A percentile compares a stretch with the other conserved stretches of the same genome.
Conservation (phyloP, 352 stramenopile species). For the Discostella stelligera region DNA sequence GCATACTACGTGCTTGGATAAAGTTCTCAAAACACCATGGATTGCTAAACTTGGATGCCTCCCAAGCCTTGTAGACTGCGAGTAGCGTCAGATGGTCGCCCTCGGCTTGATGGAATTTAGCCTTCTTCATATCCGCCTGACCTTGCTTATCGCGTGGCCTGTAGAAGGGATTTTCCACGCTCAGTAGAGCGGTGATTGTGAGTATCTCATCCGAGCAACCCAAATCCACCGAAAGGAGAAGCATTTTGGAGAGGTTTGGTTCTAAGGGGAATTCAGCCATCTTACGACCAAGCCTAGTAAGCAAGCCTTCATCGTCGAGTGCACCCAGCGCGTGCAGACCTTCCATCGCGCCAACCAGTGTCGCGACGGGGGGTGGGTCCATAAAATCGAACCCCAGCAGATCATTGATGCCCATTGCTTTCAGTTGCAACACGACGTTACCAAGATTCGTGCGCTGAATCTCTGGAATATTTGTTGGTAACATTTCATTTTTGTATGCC, state of each 20-base stretch:
- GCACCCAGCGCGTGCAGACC: slow-evolving; percentile 96
- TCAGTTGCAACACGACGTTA: slow-evolving; percentile 98
- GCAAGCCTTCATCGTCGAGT: slow-evolving; percentile 94
- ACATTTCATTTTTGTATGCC: slow-evolving; percentile 96
- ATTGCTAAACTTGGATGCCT: slow-evolving; percentile 95
- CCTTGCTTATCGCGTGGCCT: slow-evolving; percentile 97
- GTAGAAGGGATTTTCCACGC: slow-evolving; percentile 98
- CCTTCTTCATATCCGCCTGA: slow-evolving; percentile 98
- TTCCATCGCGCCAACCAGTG: slow-evolving; percentile 95
- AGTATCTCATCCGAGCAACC: slow-evolving; percentile 98
- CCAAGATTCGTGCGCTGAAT: slow-evolving; percentile 98
- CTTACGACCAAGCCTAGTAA: slow-evolving; percentile 94
- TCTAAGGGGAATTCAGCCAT: slow-evolving; percentile 99
- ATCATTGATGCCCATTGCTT: slow-evolving; percentile 99
- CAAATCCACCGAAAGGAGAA: slow-evolving; percentile 96
- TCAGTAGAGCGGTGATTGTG: slow-evolving; percentile 98
- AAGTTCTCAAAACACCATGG: slow-evolving; percentile 99
- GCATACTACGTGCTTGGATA: slow-evolving; percentile 95
- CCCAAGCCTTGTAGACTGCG: slow-evolving; percentile 97
- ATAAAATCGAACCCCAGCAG: slow-evolving; percentile 99
- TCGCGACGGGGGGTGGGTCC: slow-evolving; percentile 96
- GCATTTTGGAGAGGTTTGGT: slow-evolving; percentile 97
- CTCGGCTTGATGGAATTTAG: slow-evolving; percentile 98
- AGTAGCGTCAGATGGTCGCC: slow-evolving; percentile 98
- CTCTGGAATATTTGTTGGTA: slow-evolving; percentile 96